Conservation (phyloP, 2,329 filamentous ascomycete genomes). For the Microcera coccophila region DNA sequence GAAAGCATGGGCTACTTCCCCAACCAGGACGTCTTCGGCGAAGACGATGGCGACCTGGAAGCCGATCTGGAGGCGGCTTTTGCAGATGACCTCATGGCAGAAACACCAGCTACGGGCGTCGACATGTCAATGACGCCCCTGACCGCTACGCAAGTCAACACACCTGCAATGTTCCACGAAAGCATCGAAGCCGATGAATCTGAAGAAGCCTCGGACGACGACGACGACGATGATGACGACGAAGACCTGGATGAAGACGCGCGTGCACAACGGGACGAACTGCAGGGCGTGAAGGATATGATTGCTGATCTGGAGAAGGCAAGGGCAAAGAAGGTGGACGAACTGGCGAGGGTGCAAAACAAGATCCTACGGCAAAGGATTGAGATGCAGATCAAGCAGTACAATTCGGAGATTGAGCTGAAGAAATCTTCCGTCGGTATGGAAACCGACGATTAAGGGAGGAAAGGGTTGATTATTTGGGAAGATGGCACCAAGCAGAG, state of each 20-base stretch:
- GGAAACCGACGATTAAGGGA: slow-evolving; percentile 34
- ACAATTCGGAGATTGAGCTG: slow-evolving; percentile 43
- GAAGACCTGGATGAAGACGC: slow-evolving; percentile 54
- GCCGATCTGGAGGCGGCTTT: slow-evolving; percentile 54
- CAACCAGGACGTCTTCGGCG: slow-evolving; percentile 32
- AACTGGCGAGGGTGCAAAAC: slow-evolving; percentile 42
- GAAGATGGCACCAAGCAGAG: neutral
- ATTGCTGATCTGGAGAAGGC: slow-evolving; percentile 51
- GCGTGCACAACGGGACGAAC: slow-evolving; percentile 46
- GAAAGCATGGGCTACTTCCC: slow-evolving; percentile 41
- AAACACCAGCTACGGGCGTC: slow-evolving; percentile 41
- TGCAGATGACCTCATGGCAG: slow-evolving; percentile 37
- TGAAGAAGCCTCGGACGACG: slow-evolving; percentile 38
- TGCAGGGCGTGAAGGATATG: slow-evolving; percentile 53
- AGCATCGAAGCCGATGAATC: slow-evolving; percentile 42
- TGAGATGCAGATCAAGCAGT: slow-evolving; percentile 46
- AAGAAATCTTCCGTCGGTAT: slow-evolving; percentile 44
- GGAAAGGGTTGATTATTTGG: neutral
- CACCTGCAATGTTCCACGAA: slow-evolving; percentile 43
- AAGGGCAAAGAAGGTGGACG: slow-evolving; percentile 42
- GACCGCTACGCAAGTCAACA: slow-evolving; percentile 40
- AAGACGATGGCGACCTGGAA: slow-evolving; percentile 50
- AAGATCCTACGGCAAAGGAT: slow-evolving; percentile 49
- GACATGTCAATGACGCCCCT: slow-evolving; percentile 44
- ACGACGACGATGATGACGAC: slow-evolving; percentile 51